Evolutionary conservation across 495 filamentous ascomycete species (phyloP).

Genomic region (Penicillium angulare): DNA sequence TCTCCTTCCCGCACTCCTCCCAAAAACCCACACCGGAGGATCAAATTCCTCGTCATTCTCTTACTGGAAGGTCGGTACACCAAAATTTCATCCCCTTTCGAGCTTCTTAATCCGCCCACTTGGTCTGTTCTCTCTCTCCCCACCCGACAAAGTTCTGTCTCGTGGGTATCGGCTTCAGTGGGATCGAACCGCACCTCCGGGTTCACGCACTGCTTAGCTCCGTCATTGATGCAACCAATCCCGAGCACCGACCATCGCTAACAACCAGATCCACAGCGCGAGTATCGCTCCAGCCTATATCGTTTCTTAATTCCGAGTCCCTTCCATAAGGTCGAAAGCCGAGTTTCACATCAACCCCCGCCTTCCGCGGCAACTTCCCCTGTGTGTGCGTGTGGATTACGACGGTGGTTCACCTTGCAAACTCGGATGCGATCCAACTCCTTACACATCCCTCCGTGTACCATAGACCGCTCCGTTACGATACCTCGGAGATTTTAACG

Average conservation of each 20-base stretch:
- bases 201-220: slow-evolving; percentile 23
- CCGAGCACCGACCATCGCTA: slow-evolving; percentile 24
- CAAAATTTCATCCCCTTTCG: too few relatives aligned
- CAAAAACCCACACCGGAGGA: slow-evolving; percentile 18
- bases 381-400: slow-evolving; percentile 3
- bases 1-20: slow-evolving; percentile 10
- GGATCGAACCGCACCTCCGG: slow-evolving; percentile 9
- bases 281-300: slow-evolving; percentile 30
- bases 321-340: background rate
- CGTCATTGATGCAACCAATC: slow-evolving; percentile 21
- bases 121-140: too few relatives aligned
- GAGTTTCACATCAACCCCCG: slow-evolving; percentile 6
- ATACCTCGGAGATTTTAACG: slow-evolving; percentile 25
- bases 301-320: slow-evolving; percentile 1
- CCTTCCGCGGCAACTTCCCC: slow-evolving; percentile 8
- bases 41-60: background rate
- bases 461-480: slow-evolving; percentile 31
- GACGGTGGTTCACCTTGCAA: background rate
- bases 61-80: too few relatives aligned
- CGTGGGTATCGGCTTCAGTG: slow-evolving; percentile 7
- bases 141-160: background rate
- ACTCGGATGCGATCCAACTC: background rate
- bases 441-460: slow-evolving; percentile 21
- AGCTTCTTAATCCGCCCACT: too few relatives aligned
- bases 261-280: slow-evolving; percentile 29